These are phyloP conservation scores for Irineochytrium annulatum DNA, from an alignment of 192 early-diverging fungal genomes.

Conservation along the genomic window DNA sequence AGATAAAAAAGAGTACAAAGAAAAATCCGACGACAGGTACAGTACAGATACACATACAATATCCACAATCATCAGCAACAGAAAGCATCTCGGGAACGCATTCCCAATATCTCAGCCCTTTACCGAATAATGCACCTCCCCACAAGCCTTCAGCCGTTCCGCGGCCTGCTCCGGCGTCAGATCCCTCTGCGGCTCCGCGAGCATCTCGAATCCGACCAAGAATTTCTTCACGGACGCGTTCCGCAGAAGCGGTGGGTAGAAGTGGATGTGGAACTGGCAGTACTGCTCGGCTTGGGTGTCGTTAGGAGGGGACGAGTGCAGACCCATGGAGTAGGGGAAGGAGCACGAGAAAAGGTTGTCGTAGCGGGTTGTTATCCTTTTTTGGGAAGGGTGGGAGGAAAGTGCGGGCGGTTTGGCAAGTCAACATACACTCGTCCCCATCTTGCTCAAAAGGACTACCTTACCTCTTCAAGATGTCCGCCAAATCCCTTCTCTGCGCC, in stretches of 20 bases:
- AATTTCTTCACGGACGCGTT: slow-evolving; percentile 91
- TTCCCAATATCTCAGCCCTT: not conserved
- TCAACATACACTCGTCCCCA: too few relatives aligned
- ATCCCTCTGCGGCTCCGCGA: slow-evolving; percentile 91
- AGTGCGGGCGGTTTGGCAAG: not conserved
- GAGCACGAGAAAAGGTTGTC: slow-evolving; percentile 88
- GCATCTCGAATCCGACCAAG: slow-evolving; percentile 93
- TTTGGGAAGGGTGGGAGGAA: not conserved
- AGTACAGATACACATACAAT: too few relatives aligned
- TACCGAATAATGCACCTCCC: slow-evolving; percentile 41
- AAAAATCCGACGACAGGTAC: too few relatives aligned
- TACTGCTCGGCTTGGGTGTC: slow-evolving; percentile 42
- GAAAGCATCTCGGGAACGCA: too few relatives aligned
- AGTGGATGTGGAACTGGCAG: slow-evolving; percentile 87
- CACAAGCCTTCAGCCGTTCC: slow-evolving; percentile 55
- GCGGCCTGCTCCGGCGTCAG: slow-evolving; percentile 93
- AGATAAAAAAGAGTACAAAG: too few relatives aligned
- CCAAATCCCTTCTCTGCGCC: slow-evolving; percentile 60
- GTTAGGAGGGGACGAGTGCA: slow-evolving; percentile 81
- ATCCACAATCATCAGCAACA: too few relatives aligned
- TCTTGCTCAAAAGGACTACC: too few relatives aligned
- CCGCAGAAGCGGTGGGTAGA: slow-evolving; percentile 91
- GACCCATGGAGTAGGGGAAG: slow-evolving; percentile 96
- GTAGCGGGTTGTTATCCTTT: slow-evolving; percentile 76
- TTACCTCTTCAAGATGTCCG: slow-evolving; percentile 56